phyloP scores from a whole-genome alignment of 1,284 basidiomycete species.

The Microbotryomycetes sp. region DNA sequence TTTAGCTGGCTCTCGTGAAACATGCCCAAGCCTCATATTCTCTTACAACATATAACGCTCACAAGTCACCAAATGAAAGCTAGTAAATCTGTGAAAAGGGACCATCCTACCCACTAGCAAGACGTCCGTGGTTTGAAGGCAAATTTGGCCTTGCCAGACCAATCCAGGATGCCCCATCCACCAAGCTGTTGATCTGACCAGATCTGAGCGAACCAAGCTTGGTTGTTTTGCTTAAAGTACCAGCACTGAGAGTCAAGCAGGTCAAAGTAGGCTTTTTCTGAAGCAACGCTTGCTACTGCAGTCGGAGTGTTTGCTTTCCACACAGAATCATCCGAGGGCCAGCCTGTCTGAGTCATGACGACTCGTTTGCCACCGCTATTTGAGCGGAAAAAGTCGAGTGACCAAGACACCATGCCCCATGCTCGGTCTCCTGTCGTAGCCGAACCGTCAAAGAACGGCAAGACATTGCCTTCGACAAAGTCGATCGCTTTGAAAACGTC shows the following conservation, averaged over 20 bases:
- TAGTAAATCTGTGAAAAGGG: neutral
- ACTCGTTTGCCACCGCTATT: neutral
- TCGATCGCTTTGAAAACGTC: conserved; percentile 55
- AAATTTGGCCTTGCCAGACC: conserved; percentile 6
- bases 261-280: conserved; percentile 45
- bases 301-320: conserved; percentile 33
- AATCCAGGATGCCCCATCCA: conserved; percentile 15
- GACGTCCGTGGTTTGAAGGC: conserved; percentile 8
- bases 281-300: conserved; percentile 32
- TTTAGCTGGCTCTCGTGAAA: too few species aligned
- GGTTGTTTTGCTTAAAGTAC: conserved; percentile 36
- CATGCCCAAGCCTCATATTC: too few species aligned
- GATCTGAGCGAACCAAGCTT: conserved; percentile 74
- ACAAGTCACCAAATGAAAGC: too few species aligned
- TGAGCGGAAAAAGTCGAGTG: conserved; percentile 48
- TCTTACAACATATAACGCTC: too few species aligned
- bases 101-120: conserved; percentile 1
- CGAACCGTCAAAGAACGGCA: conserved; percentile 61
- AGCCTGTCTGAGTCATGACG: conserved; percentile 34
- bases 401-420: conserved; percentile 56
- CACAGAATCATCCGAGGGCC: conserved; percentile 35
- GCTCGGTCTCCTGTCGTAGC: conserved; percentile 59
- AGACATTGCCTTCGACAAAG: conserved; percentile 59
- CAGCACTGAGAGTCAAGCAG: conserved; percentile 33
- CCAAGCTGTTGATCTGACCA: conserved; percentile 53